Conservation (phyloP, 73 alveolate species). For the Paramecium octaurelia region DNA sequence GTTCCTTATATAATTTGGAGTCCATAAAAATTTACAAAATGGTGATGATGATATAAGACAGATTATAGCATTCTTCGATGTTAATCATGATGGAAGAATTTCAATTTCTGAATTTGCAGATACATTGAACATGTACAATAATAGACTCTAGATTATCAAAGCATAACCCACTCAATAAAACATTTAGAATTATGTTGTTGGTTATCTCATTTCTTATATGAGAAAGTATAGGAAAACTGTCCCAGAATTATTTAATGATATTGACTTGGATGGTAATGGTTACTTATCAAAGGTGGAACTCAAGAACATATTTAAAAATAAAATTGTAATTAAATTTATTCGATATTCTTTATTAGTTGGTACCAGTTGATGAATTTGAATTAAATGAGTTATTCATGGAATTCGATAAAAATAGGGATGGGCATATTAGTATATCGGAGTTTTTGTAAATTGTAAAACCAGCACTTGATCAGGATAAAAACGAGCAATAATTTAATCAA, state of each 20-base stretch:
- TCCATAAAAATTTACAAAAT: not conserved
- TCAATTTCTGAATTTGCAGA: slow-evolving; percentile 61
- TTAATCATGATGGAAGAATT: slow-evolving; percentile 67
- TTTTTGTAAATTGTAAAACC: slow-evolving; percentile 8
- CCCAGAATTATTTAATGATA: slow-evolving; percentile 15
- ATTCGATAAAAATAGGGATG: slow-evolving; percentile 27
- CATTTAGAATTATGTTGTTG: not conserved
- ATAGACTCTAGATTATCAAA: not conserved
- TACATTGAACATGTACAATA: not conserved
- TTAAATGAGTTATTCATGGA: not conserved
- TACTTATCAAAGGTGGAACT: not conserved
- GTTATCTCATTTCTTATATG: not conserved
- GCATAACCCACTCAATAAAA: not conserved
- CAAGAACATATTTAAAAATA: not conserved
- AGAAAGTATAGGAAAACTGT: not conserved
- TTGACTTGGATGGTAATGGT: not conserved
- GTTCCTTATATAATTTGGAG: slow-evolving; percentile 1
- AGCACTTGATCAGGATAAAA: not conserved
- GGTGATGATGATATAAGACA: not conserved
- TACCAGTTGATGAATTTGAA: slow-evolving; percentile 13
- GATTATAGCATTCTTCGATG: slow-evolving; percentile 49
- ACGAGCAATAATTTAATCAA: not conserved
- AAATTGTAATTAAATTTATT: not conserved
- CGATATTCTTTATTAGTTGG: not conserved
- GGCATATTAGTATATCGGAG: not conserved